Evolutionary conservation across 805 yeast genomes (phyloP).

Genomic region (Candida ipomoeae): DNA sequence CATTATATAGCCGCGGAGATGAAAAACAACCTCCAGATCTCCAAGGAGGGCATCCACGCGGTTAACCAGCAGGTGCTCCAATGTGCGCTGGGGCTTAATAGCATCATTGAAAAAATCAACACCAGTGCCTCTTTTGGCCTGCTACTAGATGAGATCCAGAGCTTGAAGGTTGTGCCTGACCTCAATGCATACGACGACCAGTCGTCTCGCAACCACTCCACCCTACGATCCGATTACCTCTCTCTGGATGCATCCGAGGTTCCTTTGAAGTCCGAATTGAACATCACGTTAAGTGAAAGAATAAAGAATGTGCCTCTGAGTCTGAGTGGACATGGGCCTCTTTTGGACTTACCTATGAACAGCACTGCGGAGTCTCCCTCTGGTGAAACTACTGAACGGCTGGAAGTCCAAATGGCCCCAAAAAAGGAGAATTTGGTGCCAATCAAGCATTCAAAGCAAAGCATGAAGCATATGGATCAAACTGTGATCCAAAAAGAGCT

Average conservation of each 20-base stretch:
- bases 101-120: slow-evolving; percentile 15
- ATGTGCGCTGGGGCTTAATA: slow-evolving; percentile 8
- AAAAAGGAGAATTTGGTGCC: background rate
- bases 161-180: slow-evolving; percentile 29
- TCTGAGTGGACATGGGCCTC: background rate
- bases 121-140: slow-evolving; percentile 38
- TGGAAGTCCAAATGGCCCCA: background rate
- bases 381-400: background rate
- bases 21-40: slow-evolving; percentile 24
- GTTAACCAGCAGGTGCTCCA: slow-evolving; percentile 12
- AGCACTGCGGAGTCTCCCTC: background rate
- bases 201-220: slow-evolving; percentile 5
- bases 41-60: slow-evolving; percentile 33
- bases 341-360: background rate
- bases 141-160: slow-evolving; percentile 36
- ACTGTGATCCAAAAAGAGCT: background rate
- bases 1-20: slow-evolving; percentile 46
- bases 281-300: slow-evolving; percentile 7
- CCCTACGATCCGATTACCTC: slow-evolving; percentile 3
- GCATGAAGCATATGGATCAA: background rate
- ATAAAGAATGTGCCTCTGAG: background rate
- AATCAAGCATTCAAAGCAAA: background rate
- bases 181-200: slow-evolving; percentile 5
- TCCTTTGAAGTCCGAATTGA: slow-evolving; percentile 8
- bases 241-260: slow-evolving; percentile 4